phyloP scores from a whole-genome alignment of 2,329 filamentous ascomycete species.

The Aspergillus sp. region DNA sequence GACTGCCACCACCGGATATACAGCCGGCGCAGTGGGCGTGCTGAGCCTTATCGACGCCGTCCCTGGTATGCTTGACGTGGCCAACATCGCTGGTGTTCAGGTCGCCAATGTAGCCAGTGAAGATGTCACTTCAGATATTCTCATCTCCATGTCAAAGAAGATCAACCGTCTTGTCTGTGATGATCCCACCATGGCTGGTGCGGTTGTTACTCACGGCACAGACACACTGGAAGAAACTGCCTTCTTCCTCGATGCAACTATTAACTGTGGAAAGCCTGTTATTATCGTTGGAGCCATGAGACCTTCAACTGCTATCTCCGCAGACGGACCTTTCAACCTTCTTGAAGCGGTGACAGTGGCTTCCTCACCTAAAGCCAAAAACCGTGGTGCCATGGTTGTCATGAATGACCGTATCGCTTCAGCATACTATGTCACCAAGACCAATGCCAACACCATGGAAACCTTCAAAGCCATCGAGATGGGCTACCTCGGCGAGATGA shows the following conservation, averaged over 20 bases:
- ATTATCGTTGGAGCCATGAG: slow-evolving; percentile 60
- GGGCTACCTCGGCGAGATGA: slow-evolving; percentile 55
- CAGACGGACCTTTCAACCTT: slow-evolving; percentile 61
- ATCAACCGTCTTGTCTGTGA: slow-evolving; percentile 18
- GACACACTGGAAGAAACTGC: slow-evolving; percentile 62
- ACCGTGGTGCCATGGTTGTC: slow-evolving; percentile 56
- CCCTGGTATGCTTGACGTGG: slow-evolving; percentile 19
- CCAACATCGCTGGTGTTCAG: slow-evolving; percentile 23
- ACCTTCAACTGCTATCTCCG: slow-evolving; percentile 57
- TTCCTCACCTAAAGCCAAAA: slow-evolving; percentile 38
- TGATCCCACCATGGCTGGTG: slow-evolving; percentile 17
- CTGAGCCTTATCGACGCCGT: slow-evolving; percentile 19
- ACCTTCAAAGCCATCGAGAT: slow-evolving; percentile 57
- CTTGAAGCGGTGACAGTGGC: slow-evolving; percentile 57
- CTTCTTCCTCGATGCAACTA: slow-evolving; percentile 57
- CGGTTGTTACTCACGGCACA: slow-evolving; percentile 57
- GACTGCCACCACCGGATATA: slow-evolving; percentile 22
- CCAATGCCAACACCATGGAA: slow-evolving; percentile 59
- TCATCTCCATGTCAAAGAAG: slow-evolving; percentile 16
- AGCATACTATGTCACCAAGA: slow-evolving; percentile 58
- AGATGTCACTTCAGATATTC: slow-evolving; percentile 18
- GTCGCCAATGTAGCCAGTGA: slow-evolving; percentile 22
- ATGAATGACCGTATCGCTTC: slow-evolving; percentile 59
- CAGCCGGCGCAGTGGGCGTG: slow-evolving; percentile 18
- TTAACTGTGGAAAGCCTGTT: slow-evolving; percentile 55